Evolutionary conservation across 2,329 filamentous ascomycete species (phyloP), one percentile per base, ranked within the genome.

Genomic region (Akanthomyces uredinophilus): DNA sequence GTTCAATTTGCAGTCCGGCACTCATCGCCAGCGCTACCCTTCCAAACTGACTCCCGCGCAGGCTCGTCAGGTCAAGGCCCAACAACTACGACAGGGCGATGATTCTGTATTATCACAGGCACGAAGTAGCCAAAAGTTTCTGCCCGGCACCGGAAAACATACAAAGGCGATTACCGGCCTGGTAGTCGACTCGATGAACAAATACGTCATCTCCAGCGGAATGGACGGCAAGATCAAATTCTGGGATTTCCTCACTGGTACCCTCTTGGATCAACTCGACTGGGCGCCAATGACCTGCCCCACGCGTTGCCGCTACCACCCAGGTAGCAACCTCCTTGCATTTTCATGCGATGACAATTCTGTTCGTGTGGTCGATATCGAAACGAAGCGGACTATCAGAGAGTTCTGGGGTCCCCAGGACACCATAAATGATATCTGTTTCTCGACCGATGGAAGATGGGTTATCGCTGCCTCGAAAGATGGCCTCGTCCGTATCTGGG

Each of bases 151-250:
- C 52, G 90, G 90, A 22, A 92, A 88, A 68, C 95, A 99, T 74
- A 89, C 83, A 2, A 88, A 88, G 69, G 82, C 90, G 2, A 86
- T 99, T 5, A 96, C 94, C 1, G 96, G 95, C 1, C 79, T 99
- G 46, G 83, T 91, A 27, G 86, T 98, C 18, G 94, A 99, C 76
- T 88, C 87, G n/a, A 81, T 98, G 73, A 97, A 97, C 75, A 90
- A 88, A 66, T 86, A 83, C 20, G 81, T 98, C 55, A 86, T 97
- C 49, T 96, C 92, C 64, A 96, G 92, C 72, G 89, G 91, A 2
- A 77, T 92, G 16, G 95, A 99, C 73, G 95, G 95, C 37, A 96
- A 89, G 74, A 83, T 98, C 69, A 98, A 97, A 78, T 98, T 99
- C 72, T 99, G 96, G 96, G 91, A 96, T 66, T 96, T 99, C 66